Base-by-base conservation (phyloP, 1,284 basidiomycete genomes). In the Sporisorium scitamineum region DNA sequence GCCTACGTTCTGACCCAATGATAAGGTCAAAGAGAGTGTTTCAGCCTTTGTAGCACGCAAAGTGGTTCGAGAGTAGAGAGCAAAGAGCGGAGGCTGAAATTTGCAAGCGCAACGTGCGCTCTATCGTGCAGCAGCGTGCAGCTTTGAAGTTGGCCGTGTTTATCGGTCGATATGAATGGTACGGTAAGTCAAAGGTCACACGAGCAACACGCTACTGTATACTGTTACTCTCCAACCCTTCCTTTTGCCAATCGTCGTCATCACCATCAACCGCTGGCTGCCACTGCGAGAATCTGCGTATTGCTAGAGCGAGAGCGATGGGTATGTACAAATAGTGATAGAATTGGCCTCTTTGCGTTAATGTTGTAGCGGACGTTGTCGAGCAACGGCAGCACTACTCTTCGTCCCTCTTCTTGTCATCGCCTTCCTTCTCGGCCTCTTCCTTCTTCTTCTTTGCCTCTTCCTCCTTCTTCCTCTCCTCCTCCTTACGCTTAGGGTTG, bases 401-500 rank as follows among this genome's bases (percentile, higher is more conserved):
- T 11, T 48, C 54, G 10, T 56, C 57, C 53, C 54, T 34, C 24
- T 50, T 37, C 45, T 74, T 58, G 47, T 54, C 68, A 7, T 73
- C 64, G 10, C 27, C 51, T 6, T 42, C 56, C 62, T 70, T 75
- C 50, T 70, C 70, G 34, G 71, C 73, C 41, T 78, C 62, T 50
- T 82, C 62, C 39, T 71, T 58, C 61, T 79, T 72, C 53, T 74
- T 77, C 67, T 76, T 63, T 39, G 67, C 61, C 44, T 73, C 58
- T 31, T 73, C 62, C 64, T 74, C 54, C 47, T 70, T 59, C 63
- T 73, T 73, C 32, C 62, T 47, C 73, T 75, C 68, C 50, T 75
- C 66, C 39, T 78, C 72, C 59, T 78, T 69, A 32, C 76, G 54
- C 72, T 78, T 79, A 1, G 70, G 62, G 61, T 83, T 83, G 37